These are phyloP conservation scores for Apiospora rasikravindrae DNA, from an alignment of 2,329 filamentous ascomycete species.

Conservation along the genomic window DNA sequence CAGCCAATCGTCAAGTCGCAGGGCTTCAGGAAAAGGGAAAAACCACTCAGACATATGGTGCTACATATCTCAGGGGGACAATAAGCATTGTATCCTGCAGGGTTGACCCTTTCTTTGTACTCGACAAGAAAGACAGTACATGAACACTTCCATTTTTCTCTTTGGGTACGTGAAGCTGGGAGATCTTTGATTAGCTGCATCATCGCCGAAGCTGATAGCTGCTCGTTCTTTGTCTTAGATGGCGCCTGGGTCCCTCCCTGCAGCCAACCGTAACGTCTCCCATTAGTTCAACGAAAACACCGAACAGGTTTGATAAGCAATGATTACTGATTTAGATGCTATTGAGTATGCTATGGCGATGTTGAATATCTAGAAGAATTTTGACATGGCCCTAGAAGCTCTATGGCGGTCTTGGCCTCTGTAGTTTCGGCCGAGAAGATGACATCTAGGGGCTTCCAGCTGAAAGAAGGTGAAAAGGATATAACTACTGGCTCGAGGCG, in stretches of 20 bases:
- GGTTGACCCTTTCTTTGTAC: neutral
- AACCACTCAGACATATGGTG: neutral
- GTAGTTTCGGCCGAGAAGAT: conserved; percentile 11
- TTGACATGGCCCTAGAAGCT: neutral
- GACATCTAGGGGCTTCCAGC: neutral
- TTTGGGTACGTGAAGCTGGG: neutral
- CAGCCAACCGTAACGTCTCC: neutral
- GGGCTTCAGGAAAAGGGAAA: neutral
- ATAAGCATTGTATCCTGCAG: neutral
- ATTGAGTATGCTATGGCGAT: neutral
- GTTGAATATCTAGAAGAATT: neutral
- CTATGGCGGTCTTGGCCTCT: neutral
- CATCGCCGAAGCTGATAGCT: conserved; percentile 12
- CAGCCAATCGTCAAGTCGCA: neutral
- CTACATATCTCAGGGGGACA: neutral
- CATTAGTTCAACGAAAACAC: neutral
- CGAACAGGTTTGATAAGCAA: neutral
- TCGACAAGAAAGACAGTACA: neutral
- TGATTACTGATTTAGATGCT: neutral
- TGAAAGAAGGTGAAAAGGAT: conserved; percentile 1
- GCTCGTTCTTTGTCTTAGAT: neutral
- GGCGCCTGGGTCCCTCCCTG: neutral
- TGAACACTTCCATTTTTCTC: neutral
- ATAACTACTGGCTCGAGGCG: neutral
- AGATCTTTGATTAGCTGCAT: conserved; percentile 16